Evolutionary conservation across 2,329 filamentous ascomycete species (phyloP), one percentile per base, ranked within the genome.

Genomic region (Alternaria viburni): DNA sequence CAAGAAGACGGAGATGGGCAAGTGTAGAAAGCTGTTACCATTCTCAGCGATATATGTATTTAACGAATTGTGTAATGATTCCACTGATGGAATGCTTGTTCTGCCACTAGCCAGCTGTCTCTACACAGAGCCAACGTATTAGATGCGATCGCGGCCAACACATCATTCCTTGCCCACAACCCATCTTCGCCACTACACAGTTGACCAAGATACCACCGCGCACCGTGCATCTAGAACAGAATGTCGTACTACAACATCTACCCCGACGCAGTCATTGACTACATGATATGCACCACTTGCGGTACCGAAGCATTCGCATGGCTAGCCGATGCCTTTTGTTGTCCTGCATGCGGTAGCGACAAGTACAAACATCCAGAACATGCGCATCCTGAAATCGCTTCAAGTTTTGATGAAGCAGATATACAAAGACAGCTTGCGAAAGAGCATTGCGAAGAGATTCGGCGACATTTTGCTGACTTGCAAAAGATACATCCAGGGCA

Each of bases 231-330:
- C 3, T 13, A 15, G 25, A 15, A 8, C 6, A 4, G 10, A 28
- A 69, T 66, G 62, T 70, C 64, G 4, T 56, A 45, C n/a, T 65
- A 61, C 28, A 43, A 58, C 7, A 13, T 62, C n/a, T 57, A 69
- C 41, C 54, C 57, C 3, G 19, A 61, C 5, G 21, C 45, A 15
- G 28, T 50, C 21, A 49, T 68, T 10, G 21, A 67, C 13, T 54
- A 51, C 13, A 41, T 65, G 51, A 43, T 67, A 9, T 71, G 67
- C 57, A 66, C 13, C 2, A 52, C 13, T 6, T 70, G 67, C 21
- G 28, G 46, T 4, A 46, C 51, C 2, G 61, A 58, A 21, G 49
- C 50, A 0, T 70, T 69, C 50, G 21, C 59, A 9, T 70, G 69
- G 67, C 47, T 70, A 41, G 62, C 66, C 6, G 56, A 67, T 21